Percentiles rank a stretch among this genome's conserved stretches.
phyloP scores from a whole-genome alignment of 495 filamentous ascomycete genomes.

The Hypoxylon perforatum region DNA sequence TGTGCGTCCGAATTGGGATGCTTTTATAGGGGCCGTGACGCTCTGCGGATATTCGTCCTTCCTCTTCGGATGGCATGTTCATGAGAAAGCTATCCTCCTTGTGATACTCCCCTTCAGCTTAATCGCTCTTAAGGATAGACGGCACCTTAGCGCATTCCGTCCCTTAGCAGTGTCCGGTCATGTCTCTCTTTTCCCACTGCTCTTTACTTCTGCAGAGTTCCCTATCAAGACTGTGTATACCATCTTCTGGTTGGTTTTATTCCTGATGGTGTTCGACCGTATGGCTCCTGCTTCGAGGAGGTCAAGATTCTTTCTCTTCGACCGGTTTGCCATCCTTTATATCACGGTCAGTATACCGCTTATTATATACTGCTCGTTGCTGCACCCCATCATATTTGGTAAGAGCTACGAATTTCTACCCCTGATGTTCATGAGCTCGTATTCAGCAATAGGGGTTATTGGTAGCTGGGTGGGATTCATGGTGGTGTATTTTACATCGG shows the following conservation, averaged over 20 bases:
- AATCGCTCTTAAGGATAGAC: conserved; percentile 89
- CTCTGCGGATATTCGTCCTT: conserved; percentile 98
- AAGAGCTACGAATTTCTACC: conserved; percentile 88
- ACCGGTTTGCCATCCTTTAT: conserved; percentile 90
- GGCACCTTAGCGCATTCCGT: conserved; percentile 90
- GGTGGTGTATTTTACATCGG: conserved; percentile 87
- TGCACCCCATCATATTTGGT: conserved; percentile 86
- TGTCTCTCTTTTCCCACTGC: conserved; percentile 91
- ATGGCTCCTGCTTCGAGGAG: conserved; percentile 83
- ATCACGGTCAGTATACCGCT: conserved; percentile 87
- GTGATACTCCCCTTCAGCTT: conserved; percentile 96
- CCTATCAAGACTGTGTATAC: conserved; percentile 94
- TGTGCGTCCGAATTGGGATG: conserved; percentile 81
- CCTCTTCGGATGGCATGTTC: conserved; percentile 98
- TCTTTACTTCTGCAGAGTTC: conserved; percentile 92
- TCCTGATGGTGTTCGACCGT: conserved; percentile 85
- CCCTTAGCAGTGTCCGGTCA: conserved; percentile 93
- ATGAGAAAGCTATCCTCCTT: conserved; percentile 95
- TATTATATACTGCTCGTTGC: conserved; percentile 85
- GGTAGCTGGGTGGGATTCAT: conserved; percentile 97
- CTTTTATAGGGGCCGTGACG: conserved; percentile 87
- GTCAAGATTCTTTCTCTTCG: conserved; percentile 84
- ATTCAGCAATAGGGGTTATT: conserved; percentile 93
- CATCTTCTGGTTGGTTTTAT: conserved; percentile 87
- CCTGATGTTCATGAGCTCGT: conserved; percentile 96